Base-by-base conservation (phyloP, 2,329 filamentous ascomycete species). In the Monascus ruber region DNA sequence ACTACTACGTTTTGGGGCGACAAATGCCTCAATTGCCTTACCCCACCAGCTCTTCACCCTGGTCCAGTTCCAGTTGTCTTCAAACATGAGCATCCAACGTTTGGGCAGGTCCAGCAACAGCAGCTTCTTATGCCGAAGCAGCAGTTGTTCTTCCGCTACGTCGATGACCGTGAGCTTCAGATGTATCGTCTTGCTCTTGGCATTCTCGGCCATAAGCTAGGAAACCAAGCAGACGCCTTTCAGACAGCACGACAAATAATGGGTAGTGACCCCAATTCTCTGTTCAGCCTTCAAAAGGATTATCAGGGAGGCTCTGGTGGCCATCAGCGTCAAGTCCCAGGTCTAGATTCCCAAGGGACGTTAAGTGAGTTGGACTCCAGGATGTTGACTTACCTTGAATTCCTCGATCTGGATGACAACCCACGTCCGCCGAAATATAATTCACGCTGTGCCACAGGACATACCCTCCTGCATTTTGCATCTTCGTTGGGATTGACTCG, bases 1-100 rank as follows among this genome's bases (percentile, higher is more conserved):
- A 84, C 81, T 0, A 88, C 84, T 1, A 85, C 83, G 0, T 91
- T 76, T 56, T 89, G 83, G 83, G 81, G 83, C 34, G 76, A 84
- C 45, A 80, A 80, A 42, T 83, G 83, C n/a, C 66, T 93, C 17
- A 82, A 88, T 38, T 89, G 84, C 51, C 69, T 88, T 34, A 69
- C 87, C 6, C 85, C 85, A 4, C 83, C 85, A 4, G 79, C 80
- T 8, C 62, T 76, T 5, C 70, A 75, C 26, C 70, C 81, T 1
- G 83, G 84, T 4, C 66, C 74, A 34, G 85, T 93, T 1, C 70
- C 75, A 3, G 83, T 91, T 26, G 78, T 79, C 0, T 77, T 88
- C 51, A 79, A 75, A 49, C 71, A 75, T 47, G 62, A 69, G 40
- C 63, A 66, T 45, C 66, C 70, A 28, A 68, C 66, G 5, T 69